Base-by-base conservation (phyloP, 1,284 basidiomycete species). In the Uromyces viciae-fabae region DNA sequence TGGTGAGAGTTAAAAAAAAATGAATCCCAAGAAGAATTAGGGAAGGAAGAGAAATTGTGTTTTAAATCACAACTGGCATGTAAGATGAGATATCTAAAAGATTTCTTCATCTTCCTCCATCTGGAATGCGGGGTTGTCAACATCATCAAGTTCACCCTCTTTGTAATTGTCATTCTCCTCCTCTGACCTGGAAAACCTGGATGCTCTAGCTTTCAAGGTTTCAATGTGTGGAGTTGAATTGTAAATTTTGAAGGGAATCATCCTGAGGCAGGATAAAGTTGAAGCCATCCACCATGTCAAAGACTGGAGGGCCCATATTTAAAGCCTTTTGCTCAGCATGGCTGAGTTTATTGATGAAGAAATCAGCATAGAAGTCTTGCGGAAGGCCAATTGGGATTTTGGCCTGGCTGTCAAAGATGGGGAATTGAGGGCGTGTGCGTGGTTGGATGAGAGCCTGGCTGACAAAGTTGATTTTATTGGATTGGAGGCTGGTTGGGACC, bases 311-410 rank as follows among this genome's bases (percentile, higher is more conserved):
- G 15, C 42, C 25, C 40, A 77, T 68, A 14, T 33, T 11, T 25
- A 77, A n/a, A n/a, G 40, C 75, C 22, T 77, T 64, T 28, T 66
- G 66, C 46, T 77, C 62, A 19, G 75, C 31, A 42, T 33, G 56
- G 22, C 33, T 56, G 11, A 69, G 46, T 22, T 11, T 31, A 14
- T 40, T 38, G 28, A 78, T 11, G 43, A 78, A 78, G 3, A 19
- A 19, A 4, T 28, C 46, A 17, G 62, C 8, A 49, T 78, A 78
- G n/a, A 54, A 73, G 31, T 77, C 75, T 43, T 25, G 9, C 15
- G 75, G 75, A 22, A 78, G 75, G 38, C 75, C 75, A 56, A 78
- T 42, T 4, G 64, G 75, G n/a, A 78, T 78, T 4, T 25, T 42
- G 8, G 33, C 43, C 11, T 58, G 9, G 4, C 28, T 28, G 52